Base-by-base conservation (phyloP, 305 asterid species). In the Caryopteris hybrid region DNA sequence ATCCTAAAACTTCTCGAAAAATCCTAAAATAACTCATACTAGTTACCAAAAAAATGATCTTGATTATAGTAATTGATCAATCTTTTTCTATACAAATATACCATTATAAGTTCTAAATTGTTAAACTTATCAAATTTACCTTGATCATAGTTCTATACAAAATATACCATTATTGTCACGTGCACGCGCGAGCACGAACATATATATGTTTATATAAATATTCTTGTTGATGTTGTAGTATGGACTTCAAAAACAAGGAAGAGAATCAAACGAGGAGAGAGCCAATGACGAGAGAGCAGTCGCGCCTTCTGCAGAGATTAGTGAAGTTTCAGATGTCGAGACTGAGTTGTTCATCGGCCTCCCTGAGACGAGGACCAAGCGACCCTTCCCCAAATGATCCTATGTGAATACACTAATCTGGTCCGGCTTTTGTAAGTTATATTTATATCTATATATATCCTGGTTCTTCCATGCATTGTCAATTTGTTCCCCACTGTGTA, bases 341-440 rank as follows among this genome's bases (percentile, higher is more conserved):
- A 92, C 98, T 6, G 96, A 88, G 29, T 56, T 92, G 81, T 86
- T 85, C 81, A 92, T 92, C 23, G 98, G 97, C 22, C 90, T 56
- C 7, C 98, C 97, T 0, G 95, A 89, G 78, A 60, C 78, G 31
- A 81, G 96, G 82, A 71, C 48, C 21, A 85, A 79, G 79, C 90
- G 81, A 25, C 75, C 71, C 4, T 31, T 38, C 29, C 58, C 61
- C 27, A 82, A 74, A 64, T 82, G 67, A 36, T 36, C 57, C 3
- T 2, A 52, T 17, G 74, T 77, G 71, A 66, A 79, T 66, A 80
- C 16, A 25, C 45, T 13, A 0, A 9, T 16, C 13, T n/a, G 11
- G 3, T 64, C 65, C 25, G 8, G 16, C 57, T 41, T 59, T 66
- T 62, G 71, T 53, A 52, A 72, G 69, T 68, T 29, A 41, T 9